Percentiles rank a stretch among this genome's conserved stretches.
phyloP scores from a whole-genome alignment of 2,329 filamentous ascomycete species.

The Huntiella moniliformis region DNA sequence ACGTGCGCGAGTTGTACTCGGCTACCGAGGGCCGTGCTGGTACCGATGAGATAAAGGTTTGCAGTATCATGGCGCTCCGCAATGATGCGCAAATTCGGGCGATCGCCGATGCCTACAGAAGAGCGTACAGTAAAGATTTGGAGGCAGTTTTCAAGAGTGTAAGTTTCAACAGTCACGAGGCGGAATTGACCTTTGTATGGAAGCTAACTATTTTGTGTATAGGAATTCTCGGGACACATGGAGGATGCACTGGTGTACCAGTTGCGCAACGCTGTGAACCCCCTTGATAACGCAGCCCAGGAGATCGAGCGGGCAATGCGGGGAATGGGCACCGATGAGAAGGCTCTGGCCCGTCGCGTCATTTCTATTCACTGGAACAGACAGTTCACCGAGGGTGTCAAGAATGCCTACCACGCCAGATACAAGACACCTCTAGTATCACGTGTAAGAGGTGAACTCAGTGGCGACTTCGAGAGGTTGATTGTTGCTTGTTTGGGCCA shows the following conservation, averaged over 20 bases:
- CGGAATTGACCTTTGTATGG: conserved; percentile 50
- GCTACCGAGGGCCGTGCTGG: conserved; percentile 56
- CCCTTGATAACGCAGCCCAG: conserved; percentile 64
- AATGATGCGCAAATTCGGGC: conserved; percentile 73
- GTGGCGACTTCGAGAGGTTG: conserved; percentile 60
- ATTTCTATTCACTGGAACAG: conserved; percentile 72
- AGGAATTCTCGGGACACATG: conserved; percentile 88
- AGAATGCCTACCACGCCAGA: conserved; percentile 53
- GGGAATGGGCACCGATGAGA: conserved; percentile 72
- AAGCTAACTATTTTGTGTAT: not conserved
- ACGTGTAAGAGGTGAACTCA: conserved; percentile 66
- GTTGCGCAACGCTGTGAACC: conserved; percentile 58
- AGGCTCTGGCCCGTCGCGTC: conserved; percentile 56
- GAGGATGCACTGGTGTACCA: conserved; percentile 64
- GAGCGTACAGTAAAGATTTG: conserved; percentile 51
- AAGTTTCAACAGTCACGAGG: conserved; percentile 25
- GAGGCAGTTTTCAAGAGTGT: conserved; percentile 56
- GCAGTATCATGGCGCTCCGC: conserved; percentile 54
- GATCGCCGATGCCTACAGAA: conserved; percentile 55
- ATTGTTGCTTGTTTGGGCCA: conserved; percentile 51
- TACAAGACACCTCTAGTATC: conserved; percentile 48
- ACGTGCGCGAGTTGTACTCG: conserved; percentile 58
- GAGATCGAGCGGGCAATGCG: conserved; percentile 77
- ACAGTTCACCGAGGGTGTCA: conserved; percentile 55
- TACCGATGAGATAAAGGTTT: conserved; percentile 60